Conservation (phyloP, 2,329 filamentous ascomycete genomes). For the Colletotrichum nymphaeae region DNA sequence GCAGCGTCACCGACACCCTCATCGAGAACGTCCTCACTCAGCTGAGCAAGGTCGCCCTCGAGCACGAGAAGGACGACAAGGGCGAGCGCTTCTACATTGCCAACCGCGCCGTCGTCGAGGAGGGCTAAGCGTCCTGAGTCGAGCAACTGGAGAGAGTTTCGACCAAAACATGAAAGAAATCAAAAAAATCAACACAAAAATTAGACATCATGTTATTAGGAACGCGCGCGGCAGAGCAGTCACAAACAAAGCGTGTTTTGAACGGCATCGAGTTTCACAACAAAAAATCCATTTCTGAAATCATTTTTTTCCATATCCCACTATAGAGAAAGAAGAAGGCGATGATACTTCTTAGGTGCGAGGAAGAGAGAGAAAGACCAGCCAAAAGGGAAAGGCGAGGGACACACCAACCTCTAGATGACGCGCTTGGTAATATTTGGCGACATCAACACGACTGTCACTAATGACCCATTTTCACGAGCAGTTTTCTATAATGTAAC, state of each 20-base stretch:
- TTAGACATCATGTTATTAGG: background rate
- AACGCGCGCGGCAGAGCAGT: constrained; percentile 5
- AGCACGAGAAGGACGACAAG: constrained; percentile 65
- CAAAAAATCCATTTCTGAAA: background rate
- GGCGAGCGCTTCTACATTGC: constrained; percentile 36
- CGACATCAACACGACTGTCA: constrained; percentile 11
- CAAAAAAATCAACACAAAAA: background rate
- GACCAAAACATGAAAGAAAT: background rate
- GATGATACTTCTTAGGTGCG: background rate
- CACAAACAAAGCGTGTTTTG: constrained; percentile 16
- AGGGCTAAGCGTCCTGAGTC: constrained; percentile 21
- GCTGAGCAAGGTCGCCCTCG: constrained; percentile 71
- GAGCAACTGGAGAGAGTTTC: background rate
- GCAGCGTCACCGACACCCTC: constrained; percentile 47
- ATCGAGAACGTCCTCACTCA: constrained; percentile 59
- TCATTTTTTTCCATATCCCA: constrained; percentile 7
- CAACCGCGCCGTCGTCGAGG: constrained; percentile 36
- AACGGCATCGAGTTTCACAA: constrained; percentile 13
- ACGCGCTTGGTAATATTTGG: constrained; percentile 4
- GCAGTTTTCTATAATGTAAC: constrained; percentile 19
- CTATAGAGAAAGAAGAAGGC: constrained; percentile 9
- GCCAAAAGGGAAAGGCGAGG: constrained; percentile 12
- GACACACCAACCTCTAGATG: constrained; percentile 4
- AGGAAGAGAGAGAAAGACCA: background rate
- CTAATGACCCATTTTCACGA: constrained; percentile 19